Base-by-base conservation (phyloP, 139 green algal genomes). In the Trebouxia sp. region DNA sequence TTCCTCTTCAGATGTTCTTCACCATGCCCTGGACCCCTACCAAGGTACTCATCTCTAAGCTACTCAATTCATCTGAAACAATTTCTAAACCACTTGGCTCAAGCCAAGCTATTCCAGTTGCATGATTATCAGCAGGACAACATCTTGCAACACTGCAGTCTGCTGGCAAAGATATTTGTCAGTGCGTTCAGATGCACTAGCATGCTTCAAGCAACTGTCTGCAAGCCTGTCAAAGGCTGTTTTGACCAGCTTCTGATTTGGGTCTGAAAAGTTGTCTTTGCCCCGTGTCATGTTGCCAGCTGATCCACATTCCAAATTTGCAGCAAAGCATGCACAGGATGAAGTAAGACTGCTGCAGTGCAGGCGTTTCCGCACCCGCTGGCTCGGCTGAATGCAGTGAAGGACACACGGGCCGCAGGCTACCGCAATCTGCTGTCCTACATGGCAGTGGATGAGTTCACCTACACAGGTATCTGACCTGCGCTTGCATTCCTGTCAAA, bases 11-110 rank as follows among this genome's bases (percentile, higher is more conserved):
- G 62, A 85, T 95, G 47, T 85, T 92, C 53, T 93, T 91, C 79
- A 92, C 90, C 28, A 94, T 94, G 82, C 90, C 91, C 39, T 94
- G 90, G 87, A 85, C 79, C 35, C 88, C 87, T 28, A 94, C 90
- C 28, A 84, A 80, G 72, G 80, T 75, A 39, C 43, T 14, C 28
- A 11, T 22, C 66, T 17, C 50, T 62, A n/a, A 20, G 17, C 20
- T 15, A 62, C 50, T 62, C 17, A n/a, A n/a, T n/a, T 20, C 50
- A 62, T 62, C 20, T 62, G 50, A 62, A 62, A 20, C n/a, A n/a
- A n/a, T n/a, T n/a, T n/a, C n/a, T n/a, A n/a, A n/a, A n/a, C n/a
- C n/a, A n/a, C n/a, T n/a, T n/a, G n/a, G n/a, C n/a, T n/a, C n/a
- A n/a, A n/a, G n/a, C n/a, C n/a, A n/a, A n/a, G n/a, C n/a, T n/a